Evolutionary conservation across 345 rosid species (phyloP).

Genomic region (Durio zibethinus): DNA sequence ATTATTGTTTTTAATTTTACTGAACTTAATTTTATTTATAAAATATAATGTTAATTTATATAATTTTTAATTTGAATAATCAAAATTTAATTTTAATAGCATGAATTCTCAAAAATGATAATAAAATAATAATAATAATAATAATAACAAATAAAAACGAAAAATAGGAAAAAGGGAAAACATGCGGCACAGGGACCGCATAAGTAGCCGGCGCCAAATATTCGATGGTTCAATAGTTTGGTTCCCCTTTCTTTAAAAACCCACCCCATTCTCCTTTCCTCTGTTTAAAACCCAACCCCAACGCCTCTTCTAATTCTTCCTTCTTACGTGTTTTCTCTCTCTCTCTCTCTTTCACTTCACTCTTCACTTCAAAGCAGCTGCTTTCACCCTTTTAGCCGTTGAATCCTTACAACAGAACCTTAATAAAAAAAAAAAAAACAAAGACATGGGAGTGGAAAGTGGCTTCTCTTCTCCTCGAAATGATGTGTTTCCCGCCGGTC

Average conservation of each 20-base stretch:
- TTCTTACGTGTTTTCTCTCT: too few species aligned
- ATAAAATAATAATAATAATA: too few species aligned
- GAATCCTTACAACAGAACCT: not conserved
- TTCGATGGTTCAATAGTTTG: not conserved
- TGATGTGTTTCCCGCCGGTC: constrained; percentile 68
- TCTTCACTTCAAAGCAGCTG: not conserved
- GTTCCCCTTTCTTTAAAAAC: constrained; percentile 21
- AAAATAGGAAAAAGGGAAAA: too few species aligned
- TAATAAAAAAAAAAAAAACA: not conserved
- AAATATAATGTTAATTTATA: too few species aligned
- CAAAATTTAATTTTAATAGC: too few species aligned
- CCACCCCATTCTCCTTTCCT: constrained; percentile 23
- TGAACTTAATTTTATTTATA: too few species aligned
- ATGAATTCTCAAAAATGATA: too few species aligned
- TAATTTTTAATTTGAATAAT: too few species aligned
- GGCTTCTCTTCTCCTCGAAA: constrained; percentile 63
- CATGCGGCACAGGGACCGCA: not conserved
- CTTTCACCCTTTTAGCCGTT: not conserved
- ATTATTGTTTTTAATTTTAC: too few species aligned
- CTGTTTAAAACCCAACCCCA: not conserved
- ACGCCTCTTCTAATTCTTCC: too few species aligned
- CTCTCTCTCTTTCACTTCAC: not conserved
- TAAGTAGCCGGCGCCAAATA: not conserved
- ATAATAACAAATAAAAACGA: too few species aligned
- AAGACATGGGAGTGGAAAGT: constrained; percentile 34